Evolutionary conservation across 2,329 filamentous ascomycete species (phyloP), one percentile per base, ranked within the genome.

Genomic region (Cercospora brassicicola): DNA sequence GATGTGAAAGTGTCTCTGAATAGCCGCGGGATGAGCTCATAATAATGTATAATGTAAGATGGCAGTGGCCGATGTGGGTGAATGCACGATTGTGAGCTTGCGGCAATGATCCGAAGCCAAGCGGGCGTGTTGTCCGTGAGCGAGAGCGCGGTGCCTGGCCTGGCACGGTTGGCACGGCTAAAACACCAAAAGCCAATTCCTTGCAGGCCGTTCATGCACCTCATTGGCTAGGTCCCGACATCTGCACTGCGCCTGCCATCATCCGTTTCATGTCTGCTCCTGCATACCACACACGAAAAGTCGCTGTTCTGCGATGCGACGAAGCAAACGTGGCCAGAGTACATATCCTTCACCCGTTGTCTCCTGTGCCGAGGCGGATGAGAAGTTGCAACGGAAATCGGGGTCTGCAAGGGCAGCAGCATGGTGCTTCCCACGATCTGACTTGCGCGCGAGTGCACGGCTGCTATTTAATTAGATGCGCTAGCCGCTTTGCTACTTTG

Each of bases 371-470:
- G 48, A 28, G 48, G 48, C 48, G 23, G 23, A 2, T 15, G 48
- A 15, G 48, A 23, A 28, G 48, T 28, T 48, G 45, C 45, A 48
- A 26, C 48, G 48, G 48, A 15, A 55, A 55, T 55, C 48, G 26
- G 10, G 15, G 13, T 26, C 23, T 55, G 48, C 48, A 55, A 55
- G 48, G 48, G 48, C 48, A 55, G 26, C 48, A 42, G 36, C 36
- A 42, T 42, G 36, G 15, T 42, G 23, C 45, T 23, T 55, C 20
- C 48, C 59, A 42, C 59, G 23, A 53, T 53, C 30, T 18, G 42
- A 53, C 39, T 63, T 53, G 42, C 60, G 42, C 60, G 53, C 28
- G 20, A 56, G 48, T 55, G 48, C 62, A 64, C 51, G 62, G 48
- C 28, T 56, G 20, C 51, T 20, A 55, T 55, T 55, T 55, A 55